Evolutionary conservation across 345 rosid species (phyloP).

Genomic region (Turnera subulata): DNA sequence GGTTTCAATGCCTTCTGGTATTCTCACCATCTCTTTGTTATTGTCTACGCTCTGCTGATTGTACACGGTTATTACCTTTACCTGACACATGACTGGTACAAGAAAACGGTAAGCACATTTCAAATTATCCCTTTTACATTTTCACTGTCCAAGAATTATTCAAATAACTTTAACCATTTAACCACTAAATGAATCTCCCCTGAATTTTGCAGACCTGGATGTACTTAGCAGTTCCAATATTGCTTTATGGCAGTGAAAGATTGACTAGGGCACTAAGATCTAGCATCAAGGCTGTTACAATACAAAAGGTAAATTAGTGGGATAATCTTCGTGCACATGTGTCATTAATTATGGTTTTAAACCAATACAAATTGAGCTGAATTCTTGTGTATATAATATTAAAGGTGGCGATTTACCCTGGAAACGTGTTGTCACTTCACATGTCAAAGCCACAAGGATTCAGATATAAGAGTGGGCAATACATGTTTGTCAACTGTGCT

Average conservation of each 20-base stretch:
- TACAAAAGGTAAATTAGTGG: slow-evolving; percentile 40
- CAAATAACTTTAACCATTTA: neutral
- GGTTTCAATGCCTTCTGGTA: slow-evolving; percentile 92
- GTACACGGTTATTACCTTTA: slow-evolving; percentile 65
- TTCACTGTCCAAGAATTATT: neutral
- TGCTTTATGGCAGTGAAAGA: slow-evolving; percentile 57
- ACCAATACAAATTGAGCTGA: neutral
- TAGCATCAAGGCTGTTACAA: slow-evolving; percentile 57
- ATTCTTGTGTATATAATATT: neutral
- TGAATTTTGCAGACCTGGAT: slow-evolving; percentile 61
- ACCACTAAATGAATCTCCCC: neutral
- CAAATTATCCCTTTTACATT: neutral
- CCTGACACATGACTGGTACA: slow-evolving; percentile 49
- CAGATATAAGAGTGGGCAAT: slow-evolving; percentile 78
- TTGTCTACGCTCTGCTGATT: slow-evolving; percentile 63
- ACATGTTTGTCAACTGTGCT: slow-evolving; percentile 77
- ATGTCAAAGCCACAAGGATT: slow-evolving; percentile 77
- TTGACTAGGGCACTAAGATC: slow-evolving; percentile 63
- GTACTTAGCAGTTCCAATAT: slow-evolving; percentile 60
- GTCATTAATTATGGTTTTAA: too few species aligned
- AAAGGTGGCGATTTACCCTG: slow-evolving; percentile 71
- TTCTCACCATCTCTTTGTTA: slow-evolving; percentile 69
- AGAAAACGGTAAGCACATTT: slow-evolving; percentile 50
- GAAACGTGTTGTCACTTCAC: slow-evolving; percentile 70
- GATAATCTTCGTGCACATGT: neutral